phyloP scores from a whole-genome alignment of 352 stramenopile genomes.

The Pythium dissotocum region DNA sequence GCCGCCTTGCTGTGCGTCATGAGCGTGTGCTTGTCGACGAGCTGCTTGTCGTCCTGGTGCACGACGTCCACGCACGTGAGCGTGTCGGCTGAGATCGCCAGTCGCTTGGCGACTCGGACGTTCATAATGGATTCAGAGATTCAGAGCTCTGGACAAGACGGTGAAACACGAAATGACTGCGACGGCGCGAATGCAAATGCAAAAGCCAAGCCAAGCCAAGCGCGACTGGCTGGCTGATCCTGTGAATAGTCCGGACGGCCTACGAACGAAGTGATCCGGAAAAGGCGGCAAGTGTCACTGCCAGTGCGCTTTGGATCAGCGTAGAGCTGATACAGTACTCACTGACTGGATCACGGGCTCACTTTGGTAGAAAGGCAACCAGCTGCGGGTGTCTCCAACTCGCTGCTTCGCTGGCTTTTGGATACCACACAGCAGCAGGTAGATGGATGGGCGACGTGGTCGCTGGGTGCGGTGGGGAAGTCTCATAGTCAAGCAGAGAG shows the following conservation, averaged over 20 bases:
- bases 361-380: neutral
- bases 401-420: neutral
- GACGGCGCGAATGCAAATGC: neutral
- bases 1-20: slow-evolving; percentile 36
- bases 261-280: neutral
- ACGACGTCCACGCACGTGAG: slow-evolving; percentile 54
- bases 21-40: slow-evolving; percentile 68
- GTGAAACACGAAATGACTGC: neutral
- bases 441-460: neutral
- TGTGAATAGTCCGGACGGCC: neutral
- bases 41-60: slow-evolving; percentile 15
- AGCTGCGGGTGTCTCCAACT: neutral
- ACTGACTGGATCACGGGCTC: neutral
- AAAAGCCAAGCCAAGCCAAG: no score
- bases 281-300: neutral
- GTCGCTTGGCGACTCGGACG: slow-evolving; percentile 7
- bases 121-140: neutral
- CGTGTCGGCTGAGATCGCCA: slow-evolving; percentile 21
- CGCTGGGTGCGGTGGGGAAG: neutral
- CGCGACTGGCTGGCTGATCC: neutral
- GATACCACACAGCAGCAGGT: neutral
- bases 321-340: neutral
- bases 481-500: neutral
- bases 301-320: neutral
- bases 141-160: neutral